These are phyloP conservation scores for Cadophora sp. DNA, from an alignment of 2,329 filamentous ascomycete species.

Conservation along the genomic window DNA sequence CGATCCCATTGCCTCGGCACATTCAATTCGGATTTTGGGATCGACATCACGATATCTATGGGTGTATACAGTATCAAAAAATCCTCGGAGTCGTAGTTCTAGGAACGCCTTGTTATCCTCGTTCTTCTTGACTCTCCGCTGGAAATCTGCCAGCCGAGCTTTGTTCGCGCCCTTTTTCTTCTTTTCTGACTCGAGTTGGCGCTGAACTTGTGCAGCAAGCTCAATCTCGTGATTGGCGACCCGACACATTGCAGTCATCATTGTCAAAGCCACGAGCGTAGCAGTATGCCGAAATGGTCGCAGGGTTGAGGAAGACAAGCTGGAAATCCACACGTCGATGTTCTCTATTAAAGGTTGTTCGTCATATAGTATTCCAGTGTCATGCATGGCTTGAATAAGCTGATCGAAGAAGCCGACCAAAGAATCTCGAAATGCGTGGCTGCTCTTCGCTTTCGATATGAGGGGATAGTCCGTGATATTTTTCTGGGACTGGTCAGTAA, in stretches of 20 bases:
- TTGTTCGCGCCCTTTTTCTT: constrained; percentile 80
- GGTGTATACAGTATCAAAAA: constrained; percentile 92
- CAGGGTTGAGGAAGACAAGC: constrained; percentile 87
- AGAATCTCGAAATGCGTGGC: constrained; percentile 77
- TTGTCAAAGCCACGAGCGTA: constrained; percentile 81
- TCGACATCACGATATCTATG: constrained; percentile 97
- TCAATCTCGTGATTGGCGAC: constrained; percentile 75
- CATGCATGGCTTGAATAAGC: constrained; percentile 78
- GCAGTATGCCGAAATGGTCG: constrained; percentile 94
- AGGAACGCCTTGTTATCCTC: constrained; percentile 60
- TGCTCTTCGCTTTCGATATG: constrained; percentile 79
- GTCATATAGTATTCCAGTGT: constrained; percentile 81
- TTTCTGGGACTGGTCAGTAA: constrained; percentile 52
- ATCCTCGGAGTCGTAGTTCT: constrained; percentile 75
- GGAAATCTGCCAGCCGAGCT: constrained; percentile 74
- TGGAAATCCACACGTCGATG: constrained; percentile 85
- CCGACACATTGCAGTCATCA: constrained; percentile 78
- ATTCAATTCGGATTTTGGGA: constrained; percentile 85
- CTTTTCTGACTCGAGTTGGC: constrained; percentile 80
- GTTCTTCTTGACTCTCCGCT: constrained; percentile 67
- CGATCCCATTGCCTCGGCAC: constrained; percentile 81
- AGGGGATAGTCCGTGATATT: constrained; percentile 91
- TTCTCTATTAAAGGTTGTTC: constrained; percentile 79
- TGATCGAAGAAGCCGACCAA: constrained; percentile 81
- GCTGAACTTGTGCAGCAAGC: constrained; percentile 75